Conservation (phyloP, 1,139 yeast genomes). For the Petasospora fabianii region DNA sequence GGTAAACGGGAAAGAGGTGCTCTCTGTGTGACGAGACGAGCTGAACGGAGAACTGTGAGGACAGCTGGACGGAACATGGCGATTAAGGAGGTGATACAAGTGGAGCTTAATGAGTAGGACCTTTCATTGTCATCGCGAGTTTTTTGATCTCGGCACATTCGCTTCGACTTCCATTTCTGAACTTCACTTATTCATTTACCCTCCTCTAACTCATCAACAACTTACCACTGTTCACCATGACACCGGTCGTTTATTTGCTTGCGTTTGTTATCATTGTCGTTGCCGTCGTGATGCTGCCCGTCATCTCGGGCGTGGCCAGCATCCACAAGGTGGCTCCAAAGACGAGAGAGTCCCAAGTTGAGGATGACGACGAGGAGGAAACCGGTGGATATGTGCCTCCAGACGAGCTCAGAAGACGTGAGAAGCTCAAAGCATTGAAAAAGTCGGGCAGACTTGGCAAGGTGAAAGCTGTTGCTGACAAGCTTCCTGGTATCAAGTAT, state of each 20-base stretch:
- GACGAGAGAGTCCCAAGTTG: neutral
- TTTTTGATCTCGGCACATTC: too few species aligned
- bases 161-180: too few species aligned
- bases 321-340: slow-evolving; percentile 16
- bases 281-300: slow-evolving; percentile 20
- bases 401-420: slow-evolving; percentile 20
- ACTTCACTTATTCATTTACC: too few species aligned
- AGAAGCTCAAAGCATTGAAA: slow-evolving; percentile 6
- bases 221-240: neutral
- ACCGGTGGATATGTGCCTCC: slow-evolving; percentile 23
- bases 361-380: slow-evolving; percentile 1
- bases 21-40: neutral
- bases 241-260: slow-evolving; percentile 7
- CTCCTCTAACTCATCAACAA: slow-evolving; percentile 1
- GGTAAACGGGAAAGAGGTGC: neutral
- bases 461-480: too few species aligned
- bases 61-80: neutral
- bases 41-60: neutral
- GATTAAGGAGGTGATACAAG: too few species aligned
- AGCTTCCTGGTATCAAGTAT: too few species aligned
- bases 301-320: slow-evolving; percentile 22
- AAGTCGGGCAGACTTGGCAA: slow-evolving; percentile 13
- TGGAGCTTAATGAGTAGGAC: too few species aligned
- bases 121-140: too few species aligned
- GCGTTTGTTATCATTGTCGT: slow-evolving; percentile 11